Evolutionary conservation across 805 yeast species (phyloP), one percentile per base, ranked within the genome.

Genomic region (Candida verbasci): DNA sequence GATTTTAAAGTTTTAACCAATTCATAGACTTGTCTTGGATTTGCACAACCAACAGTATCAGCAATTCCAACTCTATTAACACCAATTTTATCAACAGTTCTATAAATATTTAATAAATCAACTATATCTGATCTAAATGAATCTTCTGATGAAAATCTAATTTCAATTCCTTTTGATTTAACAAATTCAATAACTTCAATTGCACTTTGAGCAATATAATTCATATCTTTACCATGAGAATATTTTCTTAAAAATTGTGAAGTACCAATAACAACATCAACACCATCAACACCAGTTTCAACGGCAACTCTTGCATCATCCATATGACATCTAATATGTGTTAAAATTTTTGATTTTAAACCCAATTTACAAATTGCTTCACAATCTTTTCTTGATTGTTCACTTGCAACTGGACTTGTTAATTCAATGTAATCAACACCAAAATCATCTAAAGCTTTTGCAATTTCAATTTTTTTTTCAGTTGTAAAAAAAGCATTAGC

Each of bases 21-120:
- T 54, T 75, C 80, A 50, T 72, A 75, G 29, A 75, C 80, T 53
- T 75, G 81, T 65, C 80, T 69, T 45, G 80, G 79, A 57, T 75
- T 74, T 37, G 80, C 81, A 54, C 81, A 74, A 39, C 81, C 81
- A 40, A 75, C 79, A 31, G 81, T 75, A 57, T 75, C 81, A 34
- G 81, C 80, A 55, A 75, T 74, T 58, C 81, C 81, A 35, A 75
- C 77, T 64, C 81, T 67, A 57, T 75, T 69, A 24, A 75, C 81
- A 38, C 81, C 81, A 36, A 75, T 72, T 55, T 75, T 75, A 56
- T 73, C 78, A 38, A 75, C 80, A n/a, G 79, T 72, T 52, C 73
- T 69, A 60, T 75, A 75, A 38, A 75, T 75, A 51, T 75, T 74
- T 40, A 75, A 64, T 52, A 75, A 68, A 52, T 75, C 81, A 26